phyloP scores from a whole-genome alignment of 2,329 filamentous ascomycete genomes.

The Simplicillium aogashimaense region DNA sequence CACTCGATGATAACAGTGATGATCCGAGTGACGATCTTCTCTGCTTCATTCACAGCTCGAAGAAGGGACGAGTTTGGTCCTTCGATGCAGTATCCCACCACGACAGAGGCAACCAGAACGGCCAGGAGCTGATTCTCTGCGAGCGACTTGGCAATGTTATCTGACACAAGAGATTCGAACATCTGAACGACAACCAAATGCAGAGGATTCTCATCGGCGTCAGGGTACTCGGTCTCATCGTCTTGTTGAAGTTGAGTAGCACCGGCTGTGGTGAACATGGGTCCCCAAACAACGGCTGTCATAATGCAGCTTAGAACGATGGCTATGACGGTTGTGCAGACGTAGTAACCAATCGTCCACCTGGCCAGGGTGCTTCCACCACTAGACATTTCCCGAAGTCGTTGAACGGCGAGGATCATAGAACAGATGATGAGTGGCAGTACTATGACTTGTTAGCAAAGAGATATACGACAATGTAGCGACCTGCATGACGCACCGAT shows the following conservation, averaged over 20 bases:
- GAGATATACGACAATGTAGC: too few relatives aligned
- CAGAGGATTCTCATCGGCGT: slow-evolving; percentile 22
- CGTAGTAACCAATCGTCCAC: slow-evolving; percentile 39
- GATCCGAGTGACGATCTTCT: slow-evolving; percentile 33
- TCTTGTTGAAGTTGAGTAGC: slow-evolving; percentile 14
- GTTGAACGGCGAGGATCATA: slow-evolving; percentile 39
- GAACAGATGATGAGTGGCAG: slow-evolving; percentile 40
- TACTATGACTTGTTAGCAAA: slow-evolving; percentile 18
- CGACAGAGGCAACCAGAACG: slow-evolving; percentile 33
- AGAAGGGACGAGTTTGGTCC: slow-evolving; percentile 24
- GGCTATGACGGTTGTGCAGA: slow-evolving; percentile 37
- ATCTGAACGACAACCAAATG: slow-evolving; percentile 35
- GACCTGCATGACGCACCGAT: slow-evolving; percentile 21
- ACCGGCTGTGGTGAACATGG: slow-evolving; percentile 28
- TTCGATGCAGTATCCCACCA: slow-evolving; percentile 36
- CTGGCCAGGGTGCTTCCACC: slow-evolving; percentile 32
- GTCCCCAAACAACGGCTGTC: slow-evolving; percentile 34
- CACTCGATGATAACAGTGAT: slow-evolving; percentile 37
- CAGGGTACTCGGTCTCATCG: slow-evolving; percentile 17
- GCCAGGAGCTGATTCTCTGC: slow-evolving; percentile 35
- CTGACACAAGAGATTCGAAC: slow-evolving; percentile 37
- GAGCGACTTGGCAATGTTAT: slow-evolving; percentile 36
- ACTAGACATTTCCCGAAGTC: slow-evolving; percentile 33
- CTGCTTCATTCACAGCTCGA: slow-evolving; percentile 33
- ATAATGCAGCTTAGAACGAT: slow-evolving; percentile 36